Evolutionary conservation across 768 basidiomycete genomes (phyloP).

Genomic region (Fomitopsis pulvina): DNA sequence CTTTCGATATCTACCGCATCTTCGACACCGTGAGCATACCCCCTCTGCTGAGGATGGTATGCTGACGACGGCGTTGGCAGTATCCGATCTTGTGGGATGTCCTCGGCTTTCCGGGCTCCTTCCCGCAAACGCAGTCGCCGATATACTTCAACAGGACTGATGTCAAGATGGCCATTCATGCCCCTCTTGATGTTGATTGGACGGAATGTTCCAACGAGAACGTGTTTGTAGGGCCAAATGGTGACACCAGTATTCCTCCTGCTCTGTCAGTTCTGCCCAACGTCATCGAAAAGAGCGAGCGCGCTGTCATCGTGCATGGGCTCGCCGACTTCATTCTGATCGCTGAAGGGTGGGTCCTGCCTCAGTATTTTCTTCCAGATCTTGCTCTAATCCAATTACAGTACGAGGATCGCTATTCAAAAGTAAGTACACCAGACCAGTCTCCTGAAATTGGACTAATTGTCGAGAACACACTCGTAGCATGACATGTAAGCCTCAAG

Average conservation of each 20-base stretch:
- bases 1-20: constrained; percentile 72
- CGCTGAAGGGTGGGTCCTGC: constrained; percentile 54
- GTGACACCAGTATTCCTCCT: constrained; percentile 50
- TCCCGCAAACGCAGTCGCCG: constrained; percentile 44
- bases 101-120: constrained; percentile 68
- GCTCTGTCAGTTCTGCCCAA: constrained; percentile 61
- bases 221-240: constrained; percentile 49
- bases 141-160: constrained; percentile 66
- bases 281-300: constrained; percentile 69
- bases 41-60: neutral
- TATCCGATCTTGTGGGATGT: constrained; percentile 75
- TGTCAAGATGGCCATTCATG: constrained; percentile 68
- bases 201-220: constrained; percentile 50
- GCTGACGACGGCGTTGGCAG: constrained; percentile 7
- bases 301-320: constrained; percentile 66
- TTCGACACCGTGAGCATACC: constrained; percentile 50
- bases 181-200: constrained; percentile 56
- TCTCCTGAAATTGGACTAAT: neutral
- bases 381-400: constrained; percentile 9
- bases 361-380: neutral
- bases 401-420: constrained; percentile 29
- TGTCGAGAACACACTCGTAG: constrained; percentile 10
- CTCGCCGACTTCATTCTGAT: constrained; percentile 70
- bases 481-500: constrained; percentile 32
- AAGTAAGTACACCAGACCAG: constrained; percentile 22